A percentile compares a stretch with the other conserved stretches of the same genome.
Conservation (phyloP, 306 rosid species). For the Prunus mongolica region DNA sequence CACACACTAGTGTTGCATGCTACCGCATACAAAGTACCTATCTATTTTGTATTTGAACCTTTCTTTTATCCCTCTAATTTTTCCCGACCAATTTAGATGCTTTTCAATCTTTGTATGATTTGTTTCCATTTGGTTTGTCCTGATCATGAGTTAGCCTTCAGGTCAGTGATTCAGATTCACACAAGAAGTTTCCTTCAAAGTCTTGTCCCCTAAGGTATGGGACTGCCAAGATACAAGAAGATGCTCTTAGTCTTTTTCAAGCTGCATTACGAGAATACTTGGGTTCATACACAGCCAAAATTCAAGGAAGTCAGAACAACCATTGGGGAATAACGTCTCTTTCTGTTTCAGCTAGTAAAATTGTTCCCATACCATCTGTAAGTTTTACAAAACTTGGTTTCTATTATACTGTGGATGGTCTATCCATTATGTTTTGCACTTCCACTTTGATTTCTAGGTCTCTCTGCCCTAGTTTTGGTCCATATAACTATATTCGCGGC, state of each 20-base stretch:
- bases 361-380: slow-evolving; percentile 79
- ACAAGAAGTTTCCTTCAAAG: slow-evolving; percentile 82
- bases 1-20: slow-evolving; percentile 77
- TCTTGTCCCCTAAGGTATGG: slow-evolving; percentile 92
- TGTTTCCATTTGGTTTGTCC: slow-evolving; percentile 12
- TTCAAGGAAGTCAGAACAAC: slow-evolving; percentile 42
- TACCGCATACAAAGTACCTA: slow-evolving; percentile 63
- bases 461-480: background rate
- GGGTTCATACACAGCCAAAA: slow-evolving; percentile 40
- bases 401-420: background rate
- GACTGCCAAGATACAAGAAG: slow-evolving; percentile 84
- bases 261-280: slow-evolving; percentile 76
- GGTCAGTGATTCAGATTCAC: slow-evolving; percentile 62
- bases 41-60: slow-evolving; percentile 6
- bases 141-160: slow-evolving; percentile 39
- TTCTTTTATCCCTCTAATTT: background rate
- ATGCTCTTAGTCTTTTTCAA: slow-evolving; percentile 77
- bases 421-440: background rate
- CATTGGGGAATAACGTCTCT: slow-evolving; percentile 80
- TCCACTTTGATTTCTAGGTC: background rate
- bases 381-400: slow-evolving; percentile 34
- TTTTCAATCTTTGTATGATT: background rate
- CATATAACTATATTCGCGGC: background rate
- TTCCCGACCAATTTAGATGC: background rate
- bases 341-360: slow-evolving; percentile 86